Base-by-base conservation (phyloP, 2,329 filamentous ascomycete species). In the Pseudogymnoascus sp. region DNA sequence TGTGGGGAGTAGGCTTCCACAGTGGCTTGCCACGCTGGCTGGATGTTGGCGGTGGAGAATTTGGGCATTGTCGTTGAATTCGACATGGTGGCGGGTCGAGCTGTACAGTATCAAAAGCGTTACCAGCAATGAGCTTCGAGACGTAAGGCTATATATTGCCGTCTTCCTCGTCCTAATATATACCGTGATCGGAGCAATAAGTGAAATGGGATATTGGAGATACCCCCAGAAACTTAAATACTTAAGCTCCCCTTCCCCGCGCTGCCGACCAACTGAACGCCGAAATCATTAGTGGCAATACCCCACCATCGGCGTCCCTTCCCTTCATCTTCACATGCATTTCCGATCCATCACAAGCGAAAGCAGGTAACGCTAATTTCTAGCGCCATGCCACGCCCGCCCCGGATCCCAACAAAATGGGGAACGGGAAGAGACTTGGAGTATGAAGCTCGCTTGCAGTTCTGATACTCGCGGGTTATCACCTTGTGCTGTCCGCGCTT, bases 1-100 rank as follows among this genome's bases (percentile, higher is more conserved):
- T 73, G 67, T 7, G 73, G 71, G 34, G 71, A 68, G 66, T 76
- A 68, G 11, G 61, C 63, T 37, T 23, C 60, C n/a, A 65, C 63
- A 3, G 63, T 39, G 16, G 48, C 16, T 37, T 31, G 21, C 65
- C 65, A 66, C 4, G 48, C 16, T 21, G 34, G 48, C 28, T 64
- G 60, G 34, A 57, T 3, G 51, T 34, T 57, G 10, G 2, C 3
- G 28, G n/a, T 2, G 10, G 51, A 13, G 10, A 57, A 6, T 19
- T 57, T 16, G 36, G 51, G 51, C 51, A 57, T 57, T 57, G 51
- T 36, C 28, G 62, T 63, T 60, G 62, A 54, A 36, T 45, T 51
- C 43, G 51, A 36, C 62, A 63, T 63, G 34, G 19, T 57, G 16
- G n/a, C 39, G 10, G 41, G 7, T 62, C 7, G 25, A 36, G 23